These are phyloP conservation scores for Hibiscus trionum DNA, from an alignment of 345 rosid species.

Conservation along the genomic window DNA sequence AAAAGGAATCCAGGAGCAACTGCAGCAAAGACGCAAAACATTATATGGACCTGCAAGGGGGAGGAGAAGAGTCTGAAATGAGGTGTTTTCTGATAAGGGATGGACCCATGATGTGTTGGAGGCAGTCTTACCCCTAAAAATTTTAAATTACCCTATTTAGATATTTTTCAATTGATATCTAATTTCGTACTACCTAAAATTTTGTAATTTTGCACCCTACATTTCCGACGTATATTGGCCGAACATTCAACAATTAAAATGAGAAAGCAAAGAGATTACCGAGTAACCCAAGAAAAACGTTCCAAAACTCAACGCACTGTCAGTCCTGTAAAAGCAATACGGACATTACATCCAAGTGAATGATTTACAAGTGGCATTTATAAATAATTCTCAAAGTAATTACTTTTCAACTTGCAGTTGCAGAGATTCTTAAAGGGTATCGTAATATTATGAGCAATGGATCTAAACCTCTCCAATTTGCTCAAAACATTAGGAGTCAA, in stretches of 20 bases:
- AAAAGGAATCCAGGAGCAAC: slow-evolving; percentile 88
- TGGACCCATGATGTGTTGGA: no score
- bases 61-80: slow-evolving; percentile 9
- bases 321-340: slow-evolving; percentile 62
- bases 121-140: no score
- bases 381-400: background rate
- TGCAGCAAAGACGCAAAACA: slow-evolving; percentile 74
- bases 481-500: background rate
- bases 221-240: slow-evolving; percentile 1
- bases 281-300: slow-evolving; percentile 72
- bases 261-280: slow-evolving; percentile 37
- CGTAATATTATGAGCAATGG: background rate
- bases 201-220: no score
- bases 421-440: no score
- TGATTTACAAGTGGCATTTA: background rate
- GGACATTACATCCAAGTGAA: background rate
- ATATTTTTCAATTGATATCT: no score
- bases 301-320: slow-evolving; percentile 93
- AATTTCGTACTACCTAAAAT: no score
- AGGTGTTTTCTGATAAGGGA: background rate
- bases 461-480: background rate
- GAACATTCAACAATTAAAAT: slow-evolving; percentile 6
- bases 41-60: slow-evolving; percentile 67
- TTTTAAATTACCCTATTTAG: no score
- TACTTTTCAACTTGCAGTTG: no score